Evolutionary conservation across 805 yeast genomes (phyloP).

Genomic region (Dipodascus albidus): DNA sequence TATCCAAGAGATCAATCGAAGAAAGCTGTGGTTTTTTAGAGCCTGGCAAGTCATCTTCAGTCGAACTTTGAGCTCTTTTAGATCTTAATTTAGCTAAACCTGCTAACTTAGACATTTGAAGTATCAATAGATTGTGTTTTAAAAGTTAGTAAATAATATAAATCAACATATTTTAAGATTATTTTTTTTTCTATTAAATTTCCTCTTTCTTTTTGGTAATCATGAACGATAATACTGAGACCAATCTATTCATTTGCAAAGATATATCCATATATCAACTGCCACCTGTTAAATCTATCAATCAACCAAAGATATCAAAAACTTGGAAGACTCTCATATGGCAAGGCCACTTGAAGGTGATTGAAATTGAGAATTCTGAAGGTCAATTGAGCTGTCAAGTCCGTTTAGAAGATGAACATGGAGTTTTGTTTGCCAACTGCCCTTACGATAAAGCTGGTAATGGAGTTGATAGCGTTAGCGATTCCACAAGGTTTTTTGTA

Average conservation of each 20-base stretch:
- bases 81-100: neutral
- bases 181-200: neutral
- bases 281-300: conserved; percentile 19
- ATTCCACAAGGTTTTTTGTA: conserved; percentile 27
- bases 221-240: conserved; percentile 6
- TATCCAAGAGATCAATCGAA: neutral
- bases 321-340: conserved; percentile 28
- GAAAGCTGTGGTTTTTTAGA: neutral
- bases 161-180: neutral
- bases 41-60: neutral
- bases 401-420: conserved; percentile 21
- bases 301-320: conserved; percentile 19
- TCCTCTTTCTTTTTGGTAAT: neutral
- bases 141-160: neutral
- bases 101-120: neutral
- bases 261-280: conserved; percentile 19
- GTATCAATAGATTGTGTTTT: too few relatives aligned
- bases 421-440: conserved; percentile 26
- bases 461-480: conserved; percentile 21
- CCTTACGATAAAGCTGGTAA: conserved; percentile 22
- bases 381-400: conserved; percentile 17
- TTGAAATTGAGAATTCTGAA: conserved; percentile 16
- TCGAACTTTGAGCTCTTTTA: neutral
- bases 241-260: conserved; percentile 13
- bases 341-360: conserved; percentile 24